These are phyloP conservation scores for Irpex lacteus DNA, from an alignment of 1,284 basidiomycete genomes.

Conservation along the genomic window DNA sequence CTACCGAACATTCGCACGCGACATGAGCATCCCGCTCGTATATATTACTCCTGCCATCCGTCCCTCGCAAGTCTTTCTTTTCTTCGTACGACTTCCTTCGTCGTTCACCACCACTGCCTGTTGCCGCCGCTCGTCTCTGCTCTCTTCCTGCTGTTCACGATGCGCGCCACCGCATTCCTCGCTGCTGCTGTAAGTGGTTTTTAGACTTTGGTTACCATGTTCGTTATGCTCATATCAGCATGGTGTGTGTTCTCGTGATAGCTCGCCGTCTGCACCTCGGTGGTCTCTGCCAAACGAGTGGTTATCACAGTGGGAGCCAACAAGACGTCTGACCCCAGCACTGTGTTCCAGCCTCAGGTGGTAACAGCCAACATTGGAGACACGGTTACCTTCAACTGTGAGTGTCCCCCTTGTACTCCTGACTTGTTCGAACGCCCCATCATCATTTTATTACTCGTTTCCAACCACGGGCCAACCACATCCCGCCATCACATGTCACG, in stretches of 20 bases:
- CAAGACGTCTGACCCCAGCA: conserved; percentile 38
- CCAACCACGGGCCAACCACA: not conserved
- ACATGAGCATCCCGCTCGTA: not conserved
- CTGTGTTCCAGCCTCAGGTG: conserved; percentile 44
- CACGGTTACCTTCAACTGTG: conserved; percentile 55
- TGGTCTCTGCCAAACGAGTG: conserved; percentile 35
- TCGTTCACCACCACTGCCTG: not conserved
- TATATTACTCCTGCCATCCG: not conserved
- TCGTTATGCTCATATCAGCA: not conserved
- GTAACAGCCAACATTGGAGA: conserved; percentile 48
- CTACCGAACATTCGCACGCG: not conserved
- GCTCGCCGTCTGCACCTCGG: conserved; percentile 15
- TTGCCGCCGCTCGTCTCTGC: not conserved
- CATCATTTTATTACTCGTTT: not conserved
- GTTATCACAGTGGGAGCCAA: conserved; percentile 48
- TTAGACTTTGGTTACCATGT: not conserved
- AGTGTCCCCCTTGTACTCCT: conserved; percentile 4
- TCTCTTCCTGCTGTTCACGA: conserved; percentile 2
- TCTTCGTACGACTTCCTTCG: conserved; percentile 3
- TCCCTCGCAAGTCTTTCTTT: not conserved
- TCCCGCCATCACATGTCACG: not conserved
- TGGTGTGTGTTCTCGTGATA: conserved; percentile 11
- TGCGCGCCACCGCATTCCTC: conserved; percentile 18
- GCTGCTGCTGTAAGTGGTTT: conserved; percentile 18
- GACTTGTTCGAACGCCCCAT: too few species aligned